A percentile compares a stretch with the other conserved stretches of the same genome.
These are phyloP conservation scores for Claviceps purpurea DNA, from an alignment of 2,329 filamentous ascomycete genomes.

Conservation along the genomic window DNA sequence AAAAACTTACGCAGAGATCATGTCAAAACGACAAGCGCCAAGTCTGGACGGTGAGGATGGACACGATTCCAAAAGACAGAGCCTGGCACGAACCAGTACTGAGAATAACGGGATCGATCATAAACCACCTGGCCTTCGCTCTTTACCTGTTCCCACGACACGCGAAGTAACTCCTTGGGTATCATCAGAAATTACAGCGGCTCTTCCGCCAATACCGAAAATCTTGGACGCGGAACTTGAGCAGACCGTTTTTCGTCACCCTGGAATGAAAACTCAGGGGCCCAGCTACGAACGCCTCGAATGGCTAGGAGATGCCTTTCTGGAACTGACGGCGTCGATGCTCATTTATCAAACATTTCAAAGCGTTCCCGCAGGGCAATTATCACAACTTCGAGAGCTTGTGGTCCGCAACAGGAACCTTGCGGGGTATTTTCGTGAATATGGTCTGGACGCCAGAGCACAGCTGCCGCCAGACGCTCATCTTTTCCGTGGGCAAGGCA, in stretches of 20 bases:
- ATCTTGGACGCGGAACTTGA: conserved; percentile 48
- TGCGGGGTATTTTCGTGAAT: conserved; percentile 52
- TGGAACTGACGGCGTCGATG: conserved; percentile 62
- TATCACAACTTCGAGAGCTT: conserved; percentile 63
- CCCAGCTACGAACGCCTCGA: conserved; percentile 68
- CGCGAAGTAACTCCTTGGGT: conserved; percentile 32
- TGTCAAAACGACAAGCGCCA: conserved; percentile 2
- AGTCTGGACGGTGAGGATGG: background rate
- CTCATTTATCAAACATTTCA: conserved; percentile 64
- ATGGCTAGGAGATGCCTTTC: conserved; percentile 77
- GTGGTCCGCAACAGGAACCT: conserved; percentile 74
- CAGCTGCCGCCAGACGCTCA: conserved; percentile 36
- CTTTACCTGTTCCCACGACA: conserved; percentile 6
- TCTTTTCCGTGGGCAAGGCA: conserved; percentile 14
- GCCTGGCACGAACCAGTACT: background rate
- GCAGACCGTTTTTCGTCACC: conserved; percentile 53
- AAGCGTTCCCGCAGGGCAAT: conserved; percentile 50
- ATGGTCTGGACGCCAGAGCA: conserved; percentile 55
- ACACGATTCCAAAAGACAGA: conserved; percentile 6
- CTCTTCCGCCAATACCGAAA: conserved; percentile 45
- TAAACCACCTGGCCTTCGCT: background rate
- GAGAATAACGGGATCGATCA: background rate
- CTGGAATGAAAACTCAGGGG: conserved; percentile 24
- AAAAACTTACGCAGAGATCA: background rate
- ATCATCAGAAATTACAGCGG: conserved; percentile 31